Conservation (phyloP, 139 green algal genomes). For the Nannochloris sp. region DNA sequence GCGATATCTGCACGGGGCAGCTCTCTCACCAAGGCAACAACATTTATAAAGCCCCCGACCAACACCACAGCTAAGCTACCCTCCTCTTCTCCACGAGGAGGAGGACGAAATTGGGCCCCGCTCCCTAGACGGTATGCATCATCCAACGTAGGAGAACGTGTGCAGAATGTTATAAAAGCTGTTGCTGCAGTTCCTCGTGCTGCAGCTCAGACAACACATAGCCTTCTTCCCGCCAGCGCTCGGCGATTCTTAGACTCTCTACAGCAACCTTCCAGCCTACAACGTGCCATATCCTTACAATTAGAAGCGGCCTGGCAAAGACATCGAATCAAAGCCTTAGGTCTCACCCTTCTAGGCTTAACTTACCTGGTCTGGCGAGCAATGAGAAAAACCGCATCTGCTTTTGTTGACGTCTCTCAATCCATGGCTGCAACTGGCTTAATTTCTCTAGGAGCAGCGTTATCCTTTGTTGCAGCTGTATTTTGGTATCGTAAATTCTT, state of each 20-base stretch:
- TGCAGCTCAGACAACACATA: background rate
- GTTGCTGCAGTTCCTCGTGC: background rate
- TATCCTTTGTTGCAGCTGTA: background rate
- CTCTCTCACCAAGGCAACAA: no score
- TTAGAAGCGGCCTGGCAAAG: slow-evolving; percentile 50
- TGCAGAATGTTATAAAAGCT: background rate
- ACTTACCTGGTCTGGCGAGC: slow-evolving; percentile 47
- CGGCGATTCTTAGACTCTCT: slow-evolving; percentile 12
- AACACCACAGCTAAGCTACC: no score
- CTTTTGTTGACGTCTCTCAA: slow-evolving; percentile 51
- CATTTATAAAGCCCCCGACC: no score
- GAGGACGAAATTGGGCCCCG: no score
- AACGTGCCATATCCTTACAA: slow-evolving; percentile 42
- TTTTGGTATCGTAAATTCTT: slow-evolving; percentile 11
- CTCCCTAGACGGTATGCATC: no score
- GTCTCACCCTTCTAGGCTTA: background rate
- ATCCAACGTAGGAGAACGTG: background rate
- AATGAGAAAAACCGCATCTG: slow-evolving; percentile 29
- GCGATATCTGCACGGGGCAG: no score
- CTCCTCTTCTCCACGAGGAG: no score
- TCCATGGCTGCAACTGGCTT: slow-evolving; percentile 47
- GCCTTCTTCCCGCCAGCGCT: slow-evolving; percentile 7
- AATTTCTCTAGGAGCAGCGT: slow-evolving; percentile 7
- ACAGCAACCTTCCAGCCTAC: slow-evolving; percentile 18
- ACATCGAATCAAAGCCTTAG: slow-evolving; percentile 29